Conservation (phyloP, 2,329 filamentous ascomycete genomes). For the Nemania bipapillata region DNA sequence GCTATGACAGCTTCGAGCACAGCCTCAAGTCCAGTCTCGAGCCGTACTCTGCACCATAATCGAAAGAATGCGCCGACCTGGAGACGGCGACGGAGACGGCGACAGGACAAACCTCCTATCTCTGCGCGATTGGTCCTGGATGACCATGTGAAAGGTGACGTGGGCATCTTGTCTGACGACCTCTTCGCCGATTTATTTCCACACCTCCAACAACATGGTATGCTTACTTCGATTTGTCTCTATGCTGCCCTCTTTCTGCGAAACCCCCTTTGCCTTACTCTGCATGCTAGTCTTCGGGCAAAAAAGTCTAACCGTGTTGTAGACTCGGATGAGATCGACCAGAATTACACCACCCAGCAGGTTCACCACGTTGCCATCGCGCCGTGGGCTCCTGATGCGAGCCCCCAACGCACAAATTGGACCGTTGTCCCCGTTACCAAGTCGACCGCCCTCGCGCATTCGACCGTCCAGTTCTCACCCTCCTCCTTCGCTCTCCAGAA, state of each 20-base stretch:
- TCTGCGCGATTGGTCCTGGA: constrained; percentile 85
- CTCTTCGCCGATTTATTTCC: constrained; percentile 85
- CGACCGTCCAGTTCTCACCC: constrained; percentile 82
- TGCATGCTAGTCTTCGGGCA: background rate
- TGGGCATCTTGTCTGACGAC: constrained; percentile 87
- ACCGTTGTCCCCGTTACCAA: constrained; percentile 81
- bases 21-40: constrained; percentile 23
- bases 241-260: background rate
- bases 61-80: constrained; percentile 56
- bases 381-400: constrained; percentile 73
- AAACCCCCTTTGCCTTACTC: background rate
- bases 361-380: constrained; percentile 76
- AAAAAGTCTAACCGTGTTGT: constrained; percentile 32
- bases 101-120: constrained; percentile 77
- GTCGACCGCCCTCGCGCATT: constrained; percentile 73
- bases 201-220: constrained; percentile 55
- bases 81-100: constrained; percentile 64
- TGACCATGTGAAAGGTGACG: constrained; percentile 83
- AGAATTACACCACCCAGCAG: constrained; percentile 54
- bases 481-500: constrained; percentile 78
- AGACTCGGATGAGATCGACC: constrained; percentile 50
- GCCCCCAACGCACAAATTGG: constrained; percentile 76
- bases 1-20: constrained; percentile 39
- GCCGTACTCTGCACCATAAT: constrained; percentile 29
- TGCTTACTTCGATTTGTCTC: background rate